Evolutionary conservation across 2,329 filamentous ascomycete genomes (phyloP).

Genomic region (Ceratocystis papillata): DNA sequence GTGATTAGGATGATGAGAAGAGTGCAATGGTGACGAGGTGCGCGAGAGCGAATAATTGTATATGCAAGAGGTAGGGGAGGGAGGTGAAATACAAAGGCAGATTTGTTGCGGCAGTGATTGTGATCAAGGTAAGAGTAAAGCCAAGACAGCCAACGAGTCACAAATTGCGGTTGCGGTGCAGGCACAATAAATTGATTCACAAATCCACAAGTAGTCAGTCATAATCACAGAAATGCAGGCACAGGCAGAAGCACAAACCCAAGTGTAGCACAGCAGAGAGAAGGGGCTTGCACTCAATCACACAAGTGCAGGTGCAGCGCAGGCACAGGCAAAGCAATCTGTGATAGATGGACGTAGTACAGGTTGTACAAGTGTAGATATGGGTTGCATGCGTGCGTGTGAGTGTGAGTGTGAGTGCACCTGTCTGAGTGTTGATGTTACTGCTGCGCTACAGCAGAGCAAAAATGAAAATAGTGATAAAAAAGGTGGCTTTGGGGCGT

Average conservation of each 20-base stretch:
- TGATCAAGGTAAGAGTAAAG: too few relatives aligned
- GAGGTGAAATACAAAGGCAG: too few relatives aligned
- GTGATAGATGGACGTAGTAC: background rate
- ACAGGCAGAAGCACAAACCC: background rate
- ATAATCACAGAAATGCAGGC: background rate
- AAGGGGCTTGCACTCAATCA: background rate
- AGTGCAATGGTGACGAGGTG: too few relatives aligned
- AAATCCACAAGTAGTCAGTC: background rate
- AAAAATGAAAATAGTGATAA: background rate
- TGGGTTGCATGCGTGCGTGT: background rate
- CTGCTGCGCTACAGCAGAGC: background rate
- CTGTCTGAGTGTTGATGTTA: background rate
- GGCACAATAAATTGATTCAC: background rate
- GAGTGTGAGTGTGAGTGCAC: background rate
- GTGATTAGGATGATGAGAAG: too few relatives aligned
- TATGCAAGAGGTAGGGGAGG: too few relatives aligned
- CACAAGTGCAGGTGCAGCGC: background rate
- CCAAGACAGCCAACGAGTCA: background rate
- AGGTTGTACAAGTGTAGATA: constrained; percentile 3
- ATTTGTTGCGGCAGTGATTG: too few relatives aligned
- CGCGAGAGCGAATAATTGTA: too few relatives aligned
- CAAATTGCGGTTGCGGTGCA: background rate
- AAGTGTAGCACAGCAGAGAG: background rate
- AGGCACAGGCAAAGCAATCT: background rate
- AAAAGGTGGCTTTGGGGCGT: background rate